phyloP scores from a whole-genome alignment of 106 monocot species.

The Dioscorea alata region DNA sequence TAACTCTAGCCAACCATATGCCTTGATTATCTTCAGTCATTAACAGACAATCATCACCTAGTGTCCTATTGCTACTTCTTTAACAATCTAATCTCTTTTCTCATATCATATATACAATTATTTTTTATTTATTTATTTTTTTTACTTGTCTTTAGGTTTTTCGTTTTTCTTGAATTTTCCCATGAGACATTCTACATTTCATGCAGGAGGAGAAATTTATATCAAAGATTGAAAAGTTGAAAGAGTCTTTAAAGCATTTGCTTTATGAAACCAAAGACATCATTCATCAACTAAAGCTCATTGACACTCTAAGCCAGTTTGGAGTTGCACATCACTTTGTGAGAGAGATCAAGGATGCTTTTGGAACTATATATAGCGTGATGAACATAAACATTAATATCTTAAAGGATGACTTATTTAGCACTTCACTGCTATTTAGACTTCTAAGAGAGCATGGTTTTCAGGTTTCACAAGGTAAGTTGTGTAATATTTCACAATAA shows the following conservation, averaged over 20 bases:
- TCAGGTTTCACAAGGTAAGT: conserved; percentile 7
- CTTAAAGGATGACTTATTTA: conserved; percentile 2
- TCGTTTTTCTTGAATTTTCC: too few relatives aligned
- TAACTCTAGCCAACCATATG: too few relatives aligned
- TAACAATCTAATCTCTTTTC: too few relatives aligned
- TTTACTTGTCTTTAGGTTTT: too few relatives aligned
- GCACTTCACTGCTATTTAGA: conserved; percentile 14
- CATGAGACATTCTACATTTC: too few relatives aligned
- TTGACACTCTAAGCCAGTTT: conserved; percentile 16
- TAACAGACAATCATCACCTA: too few relatives aligned
- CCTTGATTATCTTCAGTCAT: too few relatives aligned
- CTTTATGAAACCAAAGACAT: not conserved
- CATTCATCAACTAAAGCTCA: conserved; percentile 4
- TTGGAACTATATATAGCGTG: not conserved
- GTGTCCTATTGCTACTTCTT: too few relatives aligned
- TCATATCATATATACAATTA: too few relatives aligned
- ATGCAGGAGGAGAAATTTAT: not conserved
- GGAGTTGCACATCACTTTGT: conserved; percentile 26
- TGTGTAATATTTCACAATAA: too few relatives aligned
- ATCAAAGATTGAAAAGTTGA: not conserved
- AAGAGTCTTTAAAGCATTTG: conserved; percentile 15
- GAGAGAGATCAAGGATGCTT: conserved; percentile 13
- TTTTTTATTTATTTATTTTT: too few relatives aligned
- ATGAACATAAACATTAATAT: not conserved
- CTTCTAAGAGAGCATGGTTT: conserved; percentile 14